Conservation (phyloP, 192 early-diverging fungal genomes). For the Entophlyctis luteolus region DNA sequence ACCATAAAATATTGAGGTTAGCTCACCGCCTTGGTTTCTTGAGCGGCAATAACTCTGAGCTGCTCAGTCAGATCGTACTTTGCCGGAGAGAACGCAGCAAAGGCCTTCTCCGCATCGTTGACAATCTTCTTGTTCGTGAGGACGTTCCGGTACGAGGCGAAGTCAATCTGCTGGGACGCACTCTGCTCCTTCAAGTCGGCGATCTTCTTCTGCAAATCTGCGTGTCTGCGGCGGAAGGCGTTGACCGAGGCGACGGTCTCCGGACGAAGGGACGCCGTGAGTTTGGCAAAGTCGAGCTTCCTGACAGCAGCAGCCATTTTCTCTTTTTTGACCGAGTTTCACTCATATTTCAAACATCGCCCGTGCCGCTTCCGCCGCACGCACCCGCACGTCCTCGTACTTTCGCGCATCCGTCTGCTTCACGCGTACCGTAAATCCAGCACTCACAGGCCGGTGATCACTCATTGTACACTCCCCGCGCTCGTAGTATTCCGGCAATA, state of each 20-base stretch:
- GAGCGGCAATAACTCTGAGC: slow-evolving; percentile 58
- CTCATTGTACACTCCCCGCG: slow-evolving; percentile 4
- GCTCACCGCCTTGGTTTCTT: slow-evolving; percentile 53
- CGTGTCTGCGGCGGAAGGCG: slow-evolving; percentile 93
- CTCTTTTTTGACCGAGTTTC: slow-evolving; percentile 3
- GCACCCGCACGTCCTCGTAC: background rate
- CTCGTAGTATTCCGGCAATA: background rate
- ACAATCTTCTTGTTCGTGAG: slow-evolving; percentile 90
- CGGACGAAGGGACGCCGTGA: slow-evolving; percentile 76
- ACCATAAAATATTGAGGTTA: background rate
- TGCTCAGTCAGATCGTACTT: slow-evolving; percentile 82
- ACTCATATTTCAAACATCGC: background rate
- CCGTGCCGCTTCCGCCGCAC: background rate
- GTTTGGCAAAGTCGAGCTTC: slow-evolving; percentile 84
- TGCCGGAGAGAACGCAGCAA: slow-evolving; percentile 73
- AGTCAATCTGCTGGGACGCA: slow-evolving; percentile 69
- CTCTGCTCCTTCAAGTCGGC: slow-evolving; percentile 77
- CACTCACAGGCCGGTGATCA: slow-evolving; percentile 19
- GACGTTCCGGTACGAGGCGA: slow-evolving; percentile 78
- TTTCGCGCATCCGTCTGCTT: background rate
- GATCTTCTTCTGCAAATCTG: slow-evolving; percentile 80
- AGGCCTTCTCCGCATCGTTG: slow-evolving; percentile 83
- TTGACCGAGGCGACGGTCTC: slow-evolving; percentile 82
- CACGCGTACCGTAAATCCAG: background rate
- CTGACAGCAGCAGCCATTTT: slow-evolving; percentile 43